Evolutionary conservation across 345 rosid genomes (phyloP), one percentile per base, ranked within the genome.

Genomic region (Corchorus capsularis): DNA sequence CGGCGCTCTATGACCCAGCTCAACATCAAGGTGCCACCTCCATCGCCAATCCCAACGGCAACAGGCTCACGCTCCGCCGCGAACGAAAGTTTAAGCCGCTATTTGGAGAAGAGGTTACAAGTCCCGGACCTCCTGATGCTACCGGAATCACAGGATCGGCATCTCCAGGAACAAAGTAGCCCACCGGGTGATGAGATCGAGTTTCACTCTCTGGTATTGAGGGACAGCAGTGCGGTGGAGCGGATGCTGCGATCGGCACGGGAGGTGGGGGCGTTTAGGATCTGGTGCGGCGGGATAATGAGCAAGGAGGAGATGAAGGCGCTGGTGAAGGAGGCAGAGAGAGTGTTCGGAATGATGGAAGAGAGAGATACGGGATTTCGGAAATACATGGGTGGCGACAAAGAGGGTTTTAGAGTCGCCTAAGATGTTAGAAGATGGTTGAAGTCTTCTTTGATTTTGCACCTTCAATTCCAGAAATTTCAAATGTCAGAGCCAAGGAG

Each of bases 41-140:
- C 98, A 0, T 86, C 97, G 4, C 98, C 97, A 2, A 87, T 92
- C 83, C 97, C 93, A 41, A 85, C 92, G 2, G 96, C 81, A 22
- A 76, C 64, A 46, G 97, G 96, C 64, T 88, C 94, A 0, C 96
- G 98, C 60, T 89, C 91, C 0, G 96, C 97, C 0, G 97, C 95
- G 12, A 84, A 85, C 35, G 84, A 81, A 16, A 74, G 65, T 73
- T 80, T 94, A 7, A 43, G 82, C 22, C 79, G 80, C 35, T 90
- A 84, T 79, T 89, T 92, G 6, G 87, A 81, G 27, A 83, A 82
- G 32, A 79, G 90, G 1, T 46, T 85, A 13, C 84, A 81, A 52
- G 80, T 89, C 32, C 97, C 98, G 0, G 91, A 85, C 76, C 97
- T 92, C 43, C 68, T 80, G 27, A 1, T 27, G 52, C 81, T 85